Base-by-base conservation (phyloP, 176 grass and related monocot genomes). In the Melocanna baccifera region DNA sequence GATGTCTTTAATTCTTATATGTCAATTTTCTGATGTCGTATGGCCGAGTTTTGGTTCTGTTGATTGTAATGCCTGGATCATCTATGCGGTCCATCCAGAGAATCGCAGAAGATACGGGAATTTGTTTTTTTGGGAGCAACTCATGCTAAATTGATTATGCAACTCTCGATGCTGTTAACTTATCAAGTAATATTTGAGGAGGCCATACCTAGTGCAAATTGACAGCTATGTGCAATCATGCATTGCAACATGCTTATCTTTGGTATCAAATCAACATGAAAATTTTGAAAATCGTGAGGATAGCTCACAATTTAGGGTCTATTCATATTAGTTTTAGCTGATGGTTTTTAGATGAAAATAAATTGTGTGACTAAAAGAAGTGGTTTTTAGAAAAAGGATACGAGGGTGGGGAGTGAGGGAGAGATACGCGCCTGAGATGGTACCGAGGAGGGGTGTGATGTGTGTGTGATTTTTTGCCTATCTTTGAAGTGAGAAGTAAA, bases 11-110 rank as follows among this genome's bases (percentile, higher is more conserved):
- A 75, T 79, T 62, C 67, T 59, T 59, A 11, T 12, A 25, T 52
- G 40, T 45, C 43, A 59, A 65, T 14, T 83, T 61, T 59, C 13
- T 40, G 42, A 77, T 70, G 79, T 53, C 64, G 5, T 82, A 5
- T 56, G 51, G 79, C 73, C 42, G 48, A 77, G 7, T 83, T 71
- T 80, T 87, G 51, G 51, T 63, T 74, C 12, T 42, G 6, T 78
- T 34, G 69, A 77, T 22, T 71, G 56, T 29, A 62, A 67, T 22
- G 1, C 67, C 29, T 59, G 62, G 34, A 84, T 78, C 6, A 25
- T 68, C 19, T 16, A 3, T 50, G 39, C 15, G 18, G 40, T 68
- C 7, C 6, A 43, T 68, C 7, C 6, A 43, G 42, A 32, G 6
- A 73, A 73, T 13, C 40, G 28, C 50, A 10, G 57, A 52, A 67